phyloP scores from a whole-genome alignment of 1,139 yeast genomes.

The Suhomyces choctaworum region DNA sequence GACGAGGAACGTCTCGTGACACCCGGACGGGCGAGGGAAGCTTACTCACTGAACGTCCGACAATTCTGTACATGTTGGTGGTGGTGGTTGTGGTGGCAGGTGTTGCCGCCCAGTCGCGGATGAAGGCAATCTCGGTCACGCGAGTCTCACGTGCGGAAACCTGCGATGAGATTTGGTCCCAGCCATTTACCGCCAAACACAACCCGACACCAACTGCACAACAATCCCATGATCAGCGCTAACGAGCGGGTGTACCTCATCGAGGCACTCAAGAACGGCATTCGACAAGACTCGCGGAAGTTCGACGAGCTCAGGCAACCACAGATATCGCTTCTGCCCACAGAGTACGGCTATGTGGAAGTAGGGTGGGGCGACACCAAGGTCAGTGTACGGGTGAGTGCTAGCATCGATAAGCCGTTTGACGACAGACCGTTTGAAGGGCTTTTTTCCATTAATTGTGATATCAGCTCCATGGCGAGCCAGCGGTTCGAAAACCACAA shows the following conservation, averaged over 20 bases:
- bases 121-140: background rate
- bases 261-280: slow-evolving; percentile 60
- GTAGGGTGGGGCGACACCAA: slow-evolving; percentile 63
- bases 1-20: background rate
- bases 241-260: slow-evolving; percentile 65
- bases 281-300: slow-evolving; percentile 69
- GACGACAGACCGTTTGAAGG: slow-evolving; percentile 97
- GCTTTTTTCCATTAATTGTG: slow-evolving; percentile 77
- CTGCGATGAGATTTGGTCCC: background rate
- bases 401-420: slow-evolving; percentile 77
- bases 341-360: slow-evolving; percentile 79
- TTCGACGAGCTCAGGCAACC: slow-evolving; percentile 66
- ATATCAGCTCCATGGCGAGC: slow-evolving; percentile 86
- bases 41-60: background rate
- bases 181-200: background rate
- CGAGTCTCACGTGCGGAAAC: background rate
- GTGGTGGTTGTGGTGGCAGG: background rate
- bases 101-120: slow-evolving; percentile 2
- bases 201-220: too few species aligned
- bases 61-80: slow-evolving; percentile 3
- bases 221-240: slow-evolving; percentile 13
- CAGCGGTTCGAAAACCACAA: slow-evolving; percentile 76
- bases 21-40: background rate
- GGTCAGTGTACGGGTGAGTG: slow-evolving; percentile 75
- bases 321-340: slow-evolving; percentile 57